These are phyloP conservation scores for Corymbia calophylla DNA, from an alignment of 441 rosid genomes.

Conservation along the genomic window DNA sequence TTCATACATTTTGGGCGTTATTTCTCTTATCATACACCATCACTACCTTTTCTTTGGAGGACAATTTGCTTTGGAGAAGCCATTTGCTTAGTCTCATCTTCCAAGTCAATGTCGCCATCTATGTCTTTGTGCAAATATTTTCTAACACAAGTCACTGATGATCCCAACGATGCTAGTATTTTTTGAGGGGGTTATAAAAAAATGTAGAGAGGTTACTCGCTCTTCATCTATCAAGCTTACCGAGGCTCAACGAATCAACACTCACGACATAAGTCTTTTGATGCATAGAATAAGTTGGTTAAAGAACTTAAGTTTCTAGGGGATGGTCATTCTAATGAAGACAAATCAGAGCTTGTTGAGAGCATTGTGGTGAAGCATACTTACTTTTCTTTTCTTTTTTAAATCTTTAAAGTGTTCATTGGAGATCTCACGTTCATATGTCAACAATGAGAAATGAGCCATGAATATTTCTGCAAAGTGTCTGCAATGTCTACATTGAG, in stretches of 20 bases:
- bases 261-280: background rate
- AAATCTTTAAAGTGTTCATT: background rate
- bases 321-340: background rate
- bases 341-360: background rate
- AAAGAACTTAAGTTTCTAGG: background rate
- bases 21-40: background rate
- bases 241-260: fast-evolving
- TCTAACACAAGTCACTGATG: fast-evolving
- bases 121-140: background rate
- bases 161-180: fast-evolving
- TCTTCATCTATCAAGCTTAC: background rate
- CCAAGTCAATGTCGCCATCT: fast-evolving
- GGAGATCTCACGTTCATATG: background rate
- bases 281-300: background rate
- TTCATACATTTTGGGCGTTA: background rate
- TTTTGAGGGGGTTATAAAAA: background rate
- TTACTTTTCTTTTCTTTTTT: background rate
- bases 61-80: background rate
- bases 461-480: background rate
- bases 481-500: background rate
- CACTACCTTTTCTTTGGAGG: background rate
- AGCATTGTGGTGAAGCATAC: background rate
- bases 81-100: background rate
- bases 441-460: background rate
- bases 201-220: background rate